phyloP scores from a whole-genome alignment of 2,329 filamentous ascomycete genomes.

The Sporothrix globosa region DNA sequence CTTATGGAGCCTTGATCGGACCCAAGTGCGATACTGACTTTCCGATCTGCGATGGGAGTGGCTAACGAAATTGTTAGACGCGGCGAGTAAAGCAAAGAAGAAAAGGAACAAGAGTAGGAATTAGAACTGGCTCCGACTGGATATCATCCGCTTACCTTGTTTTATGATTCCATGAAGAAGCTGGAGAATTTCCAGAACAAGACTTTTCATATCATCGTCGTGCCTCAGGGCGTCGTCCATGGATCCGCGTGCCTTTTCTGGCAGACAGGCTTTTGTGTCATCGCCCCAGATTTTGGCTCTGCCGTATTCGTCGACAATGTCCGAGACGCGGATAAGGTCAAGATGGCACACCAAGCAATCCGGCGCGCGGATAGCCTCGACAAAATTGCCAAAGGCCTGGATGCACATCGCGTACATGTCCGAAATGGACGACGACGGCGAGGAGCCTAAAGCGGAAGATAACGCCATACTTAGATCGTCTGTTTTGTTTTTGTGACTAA shows the following conservation, averaged over 20 bases:
- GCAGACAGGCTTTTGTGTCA: neutral
- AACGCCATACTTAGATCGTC: neutral
- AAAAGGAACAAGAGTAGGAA: neutral
- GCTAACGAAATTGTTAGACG: neutral
- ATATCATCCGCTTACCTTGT: neutral
- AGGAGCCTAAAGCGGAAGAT: neutral
- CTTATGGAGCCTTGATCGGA: neutral
- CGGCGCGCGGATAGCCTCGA: neutral
- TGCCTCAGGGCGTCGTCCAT: neutral
- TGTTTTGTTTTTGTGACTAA: neutral
- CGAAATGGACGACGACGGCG: neutral
- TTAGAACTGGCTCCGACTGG: neutral
- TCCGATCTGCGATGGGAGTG: neutral
- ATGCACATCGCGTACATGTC: neutral
- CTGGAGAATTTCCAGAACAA: neutral
- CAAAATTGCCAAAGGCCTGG: neutral
- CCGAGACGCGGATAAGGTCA: neutral
- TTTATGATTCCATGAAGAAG: neutral
- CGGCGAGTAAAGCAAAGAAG: neutral
- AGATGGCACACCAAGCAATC: neutral
- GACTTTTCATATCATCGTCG: neutral
- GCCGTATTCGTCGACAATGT: neutral
- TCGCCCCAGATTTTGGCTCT: neutral
- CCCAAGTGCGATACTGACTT: neutral
- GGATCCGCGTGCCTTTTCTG: neutral